Evolutionary conservation across 1,139 yeast species (phyloP), one percentile per base, ranked within the genome.

Genomic region (Diutina siamensis): DNA sequence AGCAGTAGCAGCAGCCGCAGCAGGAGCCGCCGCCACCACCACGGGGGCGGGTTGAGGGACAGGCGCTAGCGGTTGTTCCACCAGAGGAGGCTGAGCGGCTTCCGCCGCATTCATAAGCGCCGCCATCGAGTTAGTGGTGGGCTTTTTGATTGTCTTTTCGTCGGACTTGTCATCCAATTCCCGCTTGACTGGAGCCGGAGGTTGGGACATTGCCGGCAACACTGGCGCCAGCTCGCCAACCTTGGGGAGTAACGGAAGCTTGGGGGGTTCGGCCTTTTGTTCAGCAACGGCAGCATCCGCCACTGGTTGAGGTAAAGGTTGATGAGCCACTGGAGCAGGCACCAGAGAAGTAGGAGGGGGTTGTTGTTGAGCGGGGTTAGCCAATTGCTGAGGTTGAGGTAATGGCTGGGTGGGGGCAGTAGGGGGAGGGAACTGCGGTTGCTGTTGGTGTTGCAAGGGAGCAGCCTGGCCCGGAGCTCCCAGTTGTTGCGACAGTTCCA

Each of bases 401-500:
- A 36, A 40, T 7, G 5, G 44, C 9, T 21, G 44, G 8, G 47
- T 35, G 4, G 49, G 46, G 3, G 48, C 48, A 9, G 47, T 48
- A 12, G 51, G 49, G 13, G 48, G 34, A 20, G 28, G 46, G 54
- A 44, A 19, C 33, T 36, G 46, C 17, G 51, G 46, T 28, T 33
- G 45, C 10, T 44, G 48, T 8, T 42, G 51, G 7, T 44, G 48
- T 15, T 44, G 48, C 20, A 35, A 46, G 2, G 48, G 49, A 1
- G 44, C 47, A 7, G 47, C 49, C 5, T 47, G 46, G 7, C 20
- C 35, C 34, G 53, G 63, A 15, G 33, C 49, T 7, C 44, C 45
- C 40, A 59, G 67, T n/a, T 61, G 68, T 49, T 65, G 70, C 17
- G 62, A 63, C 50, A 71, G 64, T 54, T 70, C 75, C 57, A 76